Evolutionary conservation across 345 rosid species (phyloP).

Genomic region (Erysimum cheiranthoides): DNA sequence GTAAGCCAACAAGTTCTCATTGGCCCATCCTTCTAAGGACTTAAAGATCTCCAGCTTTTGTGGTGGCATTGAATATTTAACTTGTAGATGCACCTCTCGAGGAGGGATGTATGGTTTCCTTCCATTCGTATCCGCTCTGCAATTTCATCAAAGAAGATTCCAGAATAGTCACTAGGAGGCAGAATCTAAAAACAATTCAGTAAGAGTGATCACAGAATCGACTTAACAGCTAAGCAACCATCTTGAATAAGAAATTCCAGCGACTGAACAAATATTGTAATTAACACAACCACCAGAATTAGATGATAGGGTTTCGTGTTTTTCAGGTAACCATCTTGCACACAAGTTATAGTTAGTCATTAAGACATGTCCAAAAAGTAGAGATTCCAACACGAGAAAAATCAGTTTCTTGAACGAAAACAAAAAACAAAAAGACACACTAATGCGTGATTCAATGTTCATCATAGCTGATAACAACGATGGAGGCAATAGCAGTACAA

Average conservation of each 20-base stretch:
- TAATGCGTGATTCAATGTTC: conserved; percentile 21
- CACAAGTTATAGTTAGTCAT: conserved; percentile 18
- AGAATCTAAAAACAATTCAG: too few species aligned
- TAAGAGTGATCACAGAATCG: background rate
- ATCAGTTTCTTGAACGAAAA: conserved; percentile 13
- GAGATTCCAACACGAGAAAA: conserved; percentile 37
- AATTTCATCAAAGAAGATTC: conserved; percentile 15
- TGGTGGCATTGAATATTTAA: conserved; percentile 58
- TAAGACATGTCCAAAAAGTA: conserved; percentile 31
- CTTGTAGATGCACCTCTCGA: conserved; percentile 43
- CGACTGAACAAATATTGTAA: background rate
- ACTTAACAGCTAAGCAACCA: background rate
- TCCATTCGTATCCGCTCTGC: conserved; percentile 57
- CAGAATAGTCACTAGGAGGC: too few species aligned
- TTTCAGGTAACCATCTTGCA: conserved; percentile 18
- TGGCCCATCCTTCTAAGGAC: conserved; percentile 55
- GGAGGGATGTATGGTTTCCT: conserved; percentile 47
- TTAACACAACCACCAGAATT: conserved; percentile 13
- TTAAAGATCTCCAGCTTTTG: conserved; percentile 67
- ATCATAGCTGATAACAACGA: background rate
- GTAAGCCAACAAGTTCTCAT: conserved; percentile 53
- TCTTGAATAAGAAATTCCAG: background rate
- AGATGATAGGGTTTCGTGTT: conserved; percentile 26
- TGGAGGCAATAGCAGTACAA: conserved; percentile 12
- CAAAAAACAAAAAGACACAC: background rate